Conservation (phyloP, 2,329 filamentous ascomycete genomes). For the Sclerotinia trifoliorum region DNA sequence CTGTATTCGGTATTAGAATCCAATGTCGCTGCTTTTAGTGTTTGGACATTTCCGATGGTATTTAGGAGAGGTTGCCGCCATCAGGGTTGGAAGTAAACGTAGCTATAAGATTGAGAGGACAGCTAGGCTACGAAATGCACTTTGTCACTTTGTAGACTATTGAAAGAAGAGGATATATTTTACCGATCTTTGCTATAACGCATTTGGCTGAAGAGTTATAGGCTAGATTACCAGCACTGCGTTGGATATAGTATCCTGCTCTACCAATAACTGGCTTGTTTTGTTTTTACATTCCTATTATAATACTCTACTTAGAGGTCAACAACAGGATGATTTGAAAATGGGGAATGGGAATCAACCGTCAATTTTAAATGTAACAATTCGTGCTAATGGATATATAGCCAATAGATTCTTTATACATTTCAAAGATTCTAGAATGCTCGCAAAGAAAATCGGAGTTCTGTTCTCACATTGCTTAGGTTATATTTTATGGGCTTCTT, state of each 20-base stretch:
- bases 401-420: neutral
- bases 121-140: neutral
- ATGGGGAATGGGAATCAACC: neutral
- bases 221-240: neutral
- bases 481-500: neutral
- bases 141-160: neutral
- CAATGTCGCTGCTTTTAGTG: neutral
- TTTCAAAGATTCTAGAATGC: neutral
- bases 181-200: neutral
- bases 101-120: too few species aligned
- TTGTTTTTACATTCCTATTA: neutral
- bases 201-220: neutral
- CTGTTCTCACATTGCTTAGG: neutral
- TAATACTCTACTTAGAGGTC: neutral
- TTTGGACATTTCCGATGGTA: neutral
- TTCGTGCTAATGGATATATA: neutral
- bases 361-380: neutral
- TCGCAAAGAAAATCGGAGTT: neutral
- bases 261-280: neutral
- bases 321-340: neutral
- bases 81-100: neutral
- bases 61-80: neutral
- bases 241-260: neutral
- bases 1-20: neutral
- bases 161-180: conserved; percentile 1